Percentiles rank a stretch among this genome's conserved stretches.
phyloP scores from a whole-genome alignment of 2,329 filamentous ascomycete genomes.

The Taxawa tesnikishii region DNA sequence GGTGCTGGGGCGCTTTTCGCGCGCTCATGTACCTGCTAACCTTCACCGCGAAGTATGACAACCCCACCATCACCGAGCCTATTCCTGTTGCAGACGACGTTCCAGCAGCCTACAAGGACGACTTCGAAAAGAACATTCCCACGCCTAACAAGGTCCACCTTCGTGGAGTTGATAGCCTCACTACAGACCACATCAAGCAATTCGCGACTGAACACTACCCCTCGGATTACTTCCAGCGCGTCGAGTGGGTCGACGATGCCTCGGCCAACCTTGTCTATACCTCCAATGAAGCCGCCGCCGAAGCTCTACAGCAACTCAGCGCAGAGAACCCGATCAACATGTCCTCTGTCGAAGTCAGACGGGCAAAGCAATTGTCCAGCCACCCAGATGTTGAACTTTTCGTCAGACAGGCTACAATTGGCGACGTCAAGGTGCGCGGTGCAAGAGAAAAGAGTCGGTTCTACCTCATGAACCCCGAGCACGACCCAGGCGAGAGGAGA shows the following conservation, averaged over 20 bases:
- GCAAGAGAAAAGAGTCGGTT: conserved; percentile 76
- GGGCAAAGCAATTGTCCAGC: conserved; percentile 55
- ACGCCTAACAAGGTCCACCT: conserved; percentile 64
- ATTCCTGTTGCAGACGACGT: conserved; percentile 14
- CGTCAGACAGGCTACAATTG: conserved; percentile 59
- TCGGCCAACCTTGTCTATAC: conserved; percentile 78
- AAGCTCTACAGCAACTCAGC: conserved; percentile 42
- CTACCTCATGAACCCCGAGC: conserved; percentile 83
- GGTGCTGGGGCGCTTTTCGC: no score
- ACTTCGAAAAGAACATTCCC: conserved; percentile 16
- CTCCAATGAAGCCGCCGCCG: conserved; percentile 37
- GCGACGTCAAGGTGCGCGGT: conserved; percentile 68
- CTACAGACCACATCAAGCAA: conserved; percentile 64
- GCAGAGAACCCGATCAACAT: conserved; percentile 17
- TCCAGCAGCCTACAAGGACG: conserved; percentile 15
- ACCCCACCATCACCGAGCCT: no score
- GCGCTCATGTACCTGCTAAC: no score
- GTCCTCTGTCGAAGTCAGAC: conserved; percentile 45
- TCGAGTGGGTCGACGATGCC: conserved; percentile 94
- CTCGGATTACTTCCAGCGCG: conserved; percentile 40
- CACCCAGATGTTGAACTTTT: conserved; percentile 59
- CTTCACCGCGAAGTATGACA: no score
- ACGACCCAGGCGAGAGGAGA: conserved; percentile 63
- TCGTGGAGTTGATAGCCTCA: conserved; percentile 69
- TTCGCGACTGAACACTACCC: conserved; percentile 56